Base-by-base conservation (phyloP, 2,329 filamentous ascomycete species). In the Gaeumannomyces sp. region DNA sequence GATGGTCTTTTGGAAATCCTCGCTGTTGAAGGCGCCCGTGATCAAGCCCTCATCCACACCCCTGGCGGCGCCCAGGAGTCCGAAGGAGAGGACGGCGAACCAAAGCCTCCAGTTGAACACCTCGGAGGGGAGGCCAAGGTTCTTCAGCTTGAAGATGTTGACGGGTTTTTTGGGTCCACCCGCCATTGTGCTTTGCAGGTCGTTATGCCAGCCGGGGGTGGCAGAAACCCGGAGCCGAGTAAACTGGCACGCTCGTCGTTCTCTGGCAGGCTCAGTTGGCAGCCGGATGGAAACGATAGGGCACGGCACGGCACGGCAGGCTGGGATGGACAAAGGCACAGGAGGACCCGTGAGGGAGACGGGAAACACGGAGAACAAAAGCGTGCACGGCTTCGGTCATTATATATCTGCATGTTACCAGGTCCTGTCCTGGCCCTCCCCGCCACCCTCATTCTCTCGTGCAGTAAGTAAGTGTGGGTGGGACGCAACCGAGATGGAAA, bases 11-110 rank as follows among this genome's bases (percentile, higher is more conserved):
- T 88, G 82, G 73, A 91, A 91, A 63, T 87, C 80, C 68, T 82
- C 79, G n/a, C 86, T 86, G 72, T 86, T 85, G 75, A 90, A 87
- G 19, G 89, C 88, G 1, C 89, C 89, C 11, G 84, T 85, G 68
- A 93, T 93, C 66, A 94, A 81, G 66, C 91, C 91, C 75, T 94
- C 91, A 68, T 94, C 91, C n/a, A 93, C 79, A 70, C 91, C 91
- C 66, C 90, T 84, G 57, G 90, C 89, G 3, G 90, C 89, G 64
- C 91, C 91, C 76, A 93, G 86, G 50, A 94, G 82, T 61, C 87
- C 88, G 68, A 92, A 92, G 5, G 86, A 88, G 91, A 73, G 27
- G 64, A 93, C 89, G 58, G 89, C 87, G 75, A 90, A 91, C 88
- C 89, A 92, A 67, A 93, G 80, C 59, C 86, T 82, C 89, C 89